Evolutionary conservation across 192 early-diverging fungal genomes (phyloP), one percentile per base, ranked within the genome.

Genomic region (Coemansia sp.): DNA sequence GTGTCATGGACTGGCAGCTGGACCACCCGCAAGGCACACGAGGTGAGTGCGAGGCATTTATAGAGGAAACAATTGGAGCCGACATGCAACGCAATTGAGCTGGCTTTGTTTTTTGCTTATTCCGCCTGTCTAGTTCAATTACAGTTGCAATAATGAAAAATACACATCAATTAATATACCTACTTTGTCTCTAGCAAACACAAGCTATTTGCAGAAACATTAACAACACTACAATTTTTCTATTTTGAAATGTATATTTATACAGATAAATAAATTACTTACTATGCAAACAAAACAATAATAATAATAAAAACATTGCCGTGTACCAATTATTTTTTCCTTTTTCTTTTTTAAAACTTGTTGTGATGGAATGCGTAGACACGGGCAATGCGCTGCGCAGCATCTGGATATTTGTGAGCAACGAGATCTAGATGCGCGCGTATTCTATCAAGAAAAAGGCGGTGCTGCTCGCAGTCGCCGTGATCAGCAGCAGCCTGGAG

Each of bases 1-100:
- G 58, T 1, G 73, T 97, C 31, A 93, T 96, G 87, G 79, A 81
- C 42, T 97, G 92, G 92, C 96, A 98, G 81, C 71, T 98, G 31
- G 84, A 74, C 19, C 60, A 95, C 67, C 90, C 91, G 0, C 36
- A 74, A 0, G 89, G 85, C 3, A 86, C 88, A 2, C 74, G 71
- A 20, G 87, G 87, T 15, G 84, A 92, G 41, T 91, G 91, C 59
- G 76, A 85, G 65, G 59, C 60, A 10, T 90, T 75, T 67, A 82
- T 93, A 9, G 20, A 51, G 31, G 25, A 64, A 11, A 59, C 49
- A 2, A 62, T 66, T 57, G 49, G 51, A 1, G 56, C 56, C 12
- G 20, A 29, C 41, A 25, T 64, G 14, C 62, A 24, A 17, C 3
- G 5, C 10, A 65, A 68, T 1, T 49, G 29, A 17, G 24, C 0